Conservation (phyloP, 2,329 filamentous ascomycete species). For the Colletotrichum simmondsii region DNA sequence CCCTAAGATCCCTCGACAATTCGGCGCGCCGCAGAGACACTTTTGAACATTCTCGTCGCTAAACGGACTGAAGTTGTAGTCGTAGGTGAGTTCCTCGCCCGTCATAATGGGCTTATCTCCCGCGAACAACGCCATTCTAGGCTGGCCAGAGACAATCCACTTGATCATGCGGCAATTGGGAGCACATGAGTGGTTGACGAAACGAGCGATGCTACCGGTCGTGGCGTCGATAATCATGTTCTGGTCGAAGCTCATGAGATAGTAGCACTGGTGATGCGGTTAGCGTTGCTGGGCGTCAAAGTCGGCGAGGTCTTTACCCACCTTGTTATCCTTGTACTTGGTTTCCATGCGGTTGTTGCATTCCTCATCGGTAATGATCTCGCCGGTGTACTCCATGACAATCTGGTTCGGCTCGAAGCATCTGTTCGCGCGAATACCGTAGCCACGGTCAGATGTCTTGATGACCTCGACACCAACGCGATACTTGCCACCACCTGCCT, state of each 20-base stretch:
- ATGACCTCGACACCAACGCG: slow-evolving; percentile 95
- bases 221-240: slow-evolving; percentile 99
- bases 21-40: slow-evolving; percentile 71
- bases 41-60: slow-evolving; percentile 75
- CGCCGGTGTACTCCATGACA: slow-evolving; percentile 97
- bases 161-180: slow-evolving; percentile 99
- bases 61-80: slow-evolving; percentile 81
- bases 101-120: slow-evolving; percentile 91
- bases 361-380: slow-evolving; percentile 95
- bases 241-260: slow-evolving; percentile 98
- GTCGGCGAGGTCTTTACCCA: slow-evolving; percentile 53
- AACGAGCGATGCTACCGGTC: slow-evolving; percentile 93
- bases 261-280: slow-evolving; percentile 79
- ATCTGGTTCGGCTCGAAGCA: slow-evolving; percentile 91
- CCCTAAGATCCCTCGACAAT: slow-evolving; percentile 73
- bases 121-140: slow-evolving; percentile 96
- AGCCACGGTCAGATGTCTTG: slow-evolving; percentile 88
- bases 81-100: slow-evolving; percentile 95
- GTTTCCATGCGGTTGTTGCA: slow-evolving; percentile 94
- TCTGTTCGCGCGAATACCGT: slow-evolving; percentile 90
- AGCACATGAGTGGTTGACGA: slow-evolving; percentile 97
- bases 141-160: slow-evolving; percentile 93
- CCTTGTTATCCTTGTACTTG: slow-evolving; percentile 92
- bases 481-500: slow-evolving; percentile 83
- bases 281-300: slow-evolving; percentile 28